phyloP scores from a whole-genome alignment of 306 rosid species.

The Ceratonia siliqua region DNA sequence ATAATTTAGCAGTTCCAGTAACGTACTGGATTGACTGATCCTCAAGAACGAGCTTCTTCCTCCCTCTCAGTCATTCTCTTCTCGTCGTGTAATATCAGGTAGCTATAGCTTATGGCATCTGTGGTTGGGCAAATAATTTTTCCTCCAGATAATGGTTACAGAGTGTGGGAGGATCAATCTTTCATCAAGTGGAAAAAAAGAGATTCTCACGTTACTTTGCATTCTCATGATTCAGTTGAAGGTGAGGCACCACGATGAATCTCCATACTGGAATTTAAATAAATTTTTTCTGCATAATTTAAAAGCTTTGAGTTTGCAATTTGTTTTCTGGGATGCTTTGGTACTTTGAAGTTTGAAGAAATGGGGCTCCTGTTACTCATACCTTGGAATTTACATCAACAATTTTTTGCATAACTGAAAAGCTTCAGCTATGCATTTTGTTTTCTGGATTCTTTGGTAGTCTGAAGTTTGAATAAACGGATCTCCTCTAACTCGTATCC shows the following conservation, averaged over 20 bases:
- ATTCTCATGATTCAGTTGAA: conserved; percentile 87
- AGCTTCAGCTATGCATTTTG: background rate
- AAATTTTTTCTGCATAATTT: background rate
- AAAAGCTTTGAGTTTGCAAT: background rate
- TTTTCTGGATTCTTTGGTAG: background rate
- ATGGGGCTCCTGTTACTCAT: background rate
- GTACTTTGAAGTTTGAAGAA: background rate
- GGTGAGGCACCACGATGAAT: conserved; percentile 41
- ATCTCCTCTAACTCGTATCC: background rate
- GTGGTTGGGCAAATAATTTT: conserved; percentile 55
- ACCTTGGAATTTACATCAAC: background rate
- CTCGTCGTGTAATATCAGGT: background rate
- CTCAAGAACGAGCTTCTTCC: background rate
- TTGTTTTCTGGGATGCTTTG: background rate
- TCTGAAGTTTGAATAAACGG: background rate
- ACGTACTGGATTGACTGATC: background rate
- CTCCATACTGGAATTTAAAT: background rate
- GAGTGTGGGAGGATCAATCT: conserved; percentile 86
- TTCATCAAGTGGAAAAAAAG: conserved; percentile 93
- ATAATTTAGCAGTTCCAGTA: background rate
- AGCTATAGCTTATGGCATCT: conserved; percentile 40
- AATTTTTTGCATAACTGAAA: background rate
- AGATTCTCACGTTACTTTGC: conserved; percentile 80
- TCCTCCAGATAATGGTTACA: conserved; percentile 55
- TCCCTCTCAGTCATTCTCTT: background rate